These are phyloP conservation scores for Gnetum montanum DNA, from an alignment of 75 land plant species.

Conservation along the genomic window DNA sequence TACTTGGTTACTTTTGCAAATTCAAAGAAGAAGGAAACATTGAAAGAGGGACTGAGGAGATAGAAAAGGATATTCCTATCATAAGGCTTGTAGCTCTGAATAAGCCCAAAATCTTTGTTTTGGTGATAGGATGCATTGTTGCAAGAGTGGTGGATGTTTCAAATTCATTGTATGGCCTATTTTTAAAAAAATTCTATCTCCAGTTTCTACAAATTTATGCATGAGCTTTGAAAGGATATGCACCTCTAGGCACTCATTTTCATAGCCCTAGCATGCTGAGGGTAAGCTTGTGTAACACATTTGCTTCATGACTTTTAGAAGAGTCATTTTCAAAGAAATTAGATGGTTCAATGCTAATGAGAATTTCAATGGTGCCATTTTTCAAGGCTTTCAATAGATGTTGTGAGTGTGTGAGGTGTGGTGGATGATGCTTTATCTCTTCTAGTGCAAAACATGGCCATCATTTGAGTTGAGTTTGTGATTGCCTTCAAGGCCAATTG, in stretches of 20 bases:
- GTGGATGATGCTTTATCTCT: conserved; percentile 77
- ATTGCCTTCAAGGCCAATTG: conserved; percentile 82
- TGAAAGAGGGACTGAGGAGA: too few species aligned
- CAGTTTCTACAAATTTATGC: conserved; percentile 19
- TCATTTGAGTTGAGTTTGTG: conserved; percentile 50
- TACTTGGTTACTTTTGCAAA: too few species aligned
- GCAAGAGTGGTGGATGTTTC: conserved; percentile 20
- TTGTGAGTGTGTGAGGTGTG: conserved; percentile 56
- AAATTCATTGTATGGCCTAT: conserved; percentile 33
- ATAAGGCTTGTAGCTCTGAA: conserved; percentile 30
- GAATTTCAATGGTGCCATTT: conserved; percentile 55
- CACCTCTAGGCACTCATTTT: conserved; percentile 50
- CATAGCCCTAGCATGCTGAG: too few species aligned
- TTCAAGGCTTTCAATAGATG: conserved; percentile 81
- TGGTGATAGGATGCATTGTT: conserved; percentile 28
- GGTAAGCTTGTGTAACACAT: conserved; percentile 25
- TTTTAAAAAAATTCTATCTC: conserved; percentile 30
- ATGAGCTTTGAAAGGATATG: conserved; percentile 28
- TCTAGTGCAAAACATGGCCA: conserved; percentile 51
- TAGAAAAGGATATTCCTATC: conserved; percentile 24
- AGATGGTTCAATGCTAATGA: conserved; percentile 32
- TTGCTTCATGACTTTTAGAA: conserved; percentile 30
- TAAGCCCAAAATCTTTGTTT: conserved; percentile 35
- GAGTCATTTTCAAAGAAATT: conserved; percentile 33
- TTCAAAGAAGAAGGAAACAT: too few species aligned